phyloP scores from a whole-genome alignment of 176 grass and related monocot genomes.

The Phoenix roebelenii region DNA sequence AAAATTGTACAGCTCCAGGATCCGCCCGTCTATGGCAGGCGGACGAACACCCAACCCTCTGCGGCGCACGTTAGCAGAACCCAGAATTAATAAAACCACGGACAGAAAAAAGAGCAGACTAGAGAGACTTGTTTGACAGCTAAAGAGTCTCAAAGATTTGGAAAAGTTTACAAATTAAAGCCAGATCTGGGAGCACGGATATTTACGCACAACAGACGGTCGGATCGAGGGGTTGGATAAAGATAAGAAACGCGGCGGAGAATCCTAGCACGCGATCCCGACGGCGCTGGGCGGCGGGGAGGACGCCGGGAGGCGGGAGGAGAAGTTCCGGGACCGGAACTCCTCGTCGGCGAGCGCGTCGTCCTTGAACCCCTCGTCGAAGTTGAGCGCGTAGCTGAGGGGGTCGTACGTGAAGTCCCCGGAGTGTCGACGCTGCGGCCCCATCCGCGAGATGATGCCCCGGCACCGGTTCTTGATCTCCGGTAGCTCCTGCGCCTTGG shows the following conservation, averaged over 20 bases:
- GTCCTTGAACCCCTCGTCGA: conserved; percentile 7
- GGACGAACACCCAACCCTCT: too few relatives aligned
- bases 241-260: not conserved
- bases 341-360: not conserved
- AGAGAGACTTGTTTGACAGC: too few relatives aligned
- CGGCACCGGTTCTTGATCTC: conserved; percentile 7
- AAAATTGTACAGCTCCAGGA: too few relatives aligned
- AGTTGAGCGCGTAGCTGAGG: conserved; percentile 9
- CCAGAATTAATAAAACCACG: too few relatives aligned
- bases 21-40: too few relatives aligned
- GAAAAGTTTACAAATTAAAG: too few relatives aligned
- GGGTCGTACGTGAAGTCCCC: conserved; percentile 1
- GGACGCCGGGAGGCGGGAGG: conserved; percentile 1
- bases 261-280: not conserved
- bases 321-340: conserved; percentile 5
- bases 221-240: not conserved
- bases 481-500: conserved; percentile 15
- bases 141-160: too few relatives aligned
- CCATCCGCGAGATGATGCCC: not conserved
- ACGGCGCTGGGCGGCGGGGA: not conserved
- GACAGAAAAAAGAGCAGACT: too few relatives aligned
- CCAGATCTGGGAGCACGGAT: too few relatives aligned
- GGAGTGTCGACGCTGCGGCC: conserved; percentile 3
- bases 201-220: too few relatives aligned
- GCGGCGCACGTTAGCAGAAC: too few relatives aligned